Evolutionary conservation across 208 protist genomes (phyloP), one percentile per base, ranked within the genome.

Genomic region (Trypanosoma caninum): DNA sequence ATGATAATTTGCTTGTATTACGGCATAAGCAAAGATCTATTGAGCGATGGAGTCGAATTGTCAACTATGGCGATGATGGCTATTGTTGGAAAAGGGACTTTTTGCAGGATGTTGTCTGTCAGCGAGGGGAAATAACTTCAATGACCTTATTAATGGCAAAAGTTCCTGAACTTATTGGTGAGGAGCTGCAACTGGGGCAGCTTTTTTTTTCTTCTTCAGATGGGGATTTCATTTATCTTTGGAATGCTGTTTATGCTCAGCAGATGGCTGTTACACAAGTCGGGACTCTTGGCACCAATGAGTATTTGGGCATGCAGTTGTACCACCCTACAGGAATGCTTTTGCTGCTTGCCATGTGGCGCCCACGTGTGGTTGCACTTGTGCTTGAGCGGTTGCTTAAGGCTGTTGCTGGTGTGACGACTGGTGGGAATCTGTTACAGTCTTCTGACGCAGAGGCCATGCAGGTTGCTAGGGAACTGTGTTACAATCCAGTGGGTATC

Each of bases 1-100:
- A 71, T 31, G 80, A 74, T n/a, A 78, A 85, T 54, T 67, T 82
- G 10, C 61, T 91, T 54, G 44, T 66, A 2, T 60, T 91, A 25
- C 34, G 40, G 20, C 47, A 41, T 14, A 16, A 74, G 53, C 45
- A 72, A 40, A 48, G 53, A 20, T 20, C n/a, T 37, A 59, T 62
- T 45, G 61, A 66, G 16, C 51, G 46, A 3, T 57, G 53, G 54
- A 59, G 16, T 22, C 61, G 68, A 28, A 22, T 57, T 14, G 22
- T 27, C 1, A 53, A 58, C 13, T 18, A 6, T 48, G 27, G 20
- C n/a, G 45, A 33, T n/a, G 13, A 22, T 9, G 56, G 46, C 10
- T 37, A 44, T 22, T 8, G 31, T 16, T 65, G 58, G 65, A 42
- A 31, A 30, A 22, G 34, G 35, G 23, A 31, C 40, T 23, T 6